Percentiles rank a stretch among this genome's conserved stretches.
Conservation (phyloP, 352 stramenopile species). For the Globisporangium yorkense region DNA sequence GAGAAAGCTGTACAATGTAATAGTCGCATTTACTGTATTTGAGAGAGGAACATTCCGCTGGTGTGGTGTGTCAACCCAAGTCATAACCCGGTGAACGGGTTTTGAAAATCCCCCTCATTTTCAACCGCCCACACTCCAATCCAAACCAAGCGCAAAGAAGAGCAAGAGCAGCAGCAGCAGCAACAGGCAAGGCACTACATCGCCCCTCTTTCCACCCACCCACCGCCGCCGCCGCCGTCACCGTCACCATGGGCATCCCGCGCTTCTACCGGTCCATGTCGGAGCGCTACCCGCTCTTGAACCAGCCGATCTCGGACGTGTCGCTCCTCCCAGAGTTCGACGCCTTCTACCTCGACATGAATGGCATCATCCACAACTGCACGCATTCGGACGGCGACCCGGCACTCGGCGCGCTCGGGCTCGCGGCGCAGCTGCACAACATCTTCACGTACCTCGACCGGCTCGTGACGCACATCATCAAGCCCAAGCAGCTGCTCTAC, state of each 20-base stretch:
- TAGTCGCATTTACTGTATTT: not conserved
- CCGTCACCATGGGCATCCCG: slow-evolving; percentile 81
- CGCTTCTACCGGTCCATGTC: slow-evolving; percentile 93
- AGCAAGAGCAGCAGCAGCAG: not conserved
- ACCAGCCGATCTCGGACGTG: slow-evolving; percentile 95
- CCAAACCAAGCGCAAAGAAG: too few species aligned
- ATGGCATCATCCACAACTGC: slow-evolving; percentile 99
- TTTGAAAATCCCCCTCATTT: not conserved
- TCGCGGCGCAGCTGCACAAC: slow-evolving; percentile 92
- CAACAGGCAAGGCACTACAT: not conserved
- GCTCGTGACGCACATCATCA: slow-evolving; percentile 96
- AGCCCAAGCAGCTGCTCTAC: slow-evolving; percentile 96
- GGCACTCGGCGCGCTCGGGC: slow-evolving; percentile 86
- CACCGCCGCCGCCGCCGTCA: not conserved
- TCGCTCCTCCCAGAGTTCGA: slow-evolving; percentile 98
- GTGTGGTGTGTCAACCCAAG: not conserved
- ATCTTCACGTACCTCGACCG: slow-evolving; percentile 91
- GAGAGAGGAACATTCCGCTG: not conserved
- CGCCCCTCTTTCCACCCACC: not conserved
- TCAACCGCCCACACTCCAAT: not conserved
- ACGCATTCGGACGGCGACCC: slow-evolving; percentile 88
- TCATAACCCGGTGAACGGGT: not conserved
- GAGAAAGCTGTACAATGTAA: not conserved
- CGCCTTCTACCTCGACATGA: slow-evolving; percentile 99
- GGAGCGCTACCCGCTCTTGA: slow-evolving; percentile 98